Evolutionary conservation across 371 early-diverging fungal genomes (phyloP).

Genomic region (Scutellospora calospora): DNA sequence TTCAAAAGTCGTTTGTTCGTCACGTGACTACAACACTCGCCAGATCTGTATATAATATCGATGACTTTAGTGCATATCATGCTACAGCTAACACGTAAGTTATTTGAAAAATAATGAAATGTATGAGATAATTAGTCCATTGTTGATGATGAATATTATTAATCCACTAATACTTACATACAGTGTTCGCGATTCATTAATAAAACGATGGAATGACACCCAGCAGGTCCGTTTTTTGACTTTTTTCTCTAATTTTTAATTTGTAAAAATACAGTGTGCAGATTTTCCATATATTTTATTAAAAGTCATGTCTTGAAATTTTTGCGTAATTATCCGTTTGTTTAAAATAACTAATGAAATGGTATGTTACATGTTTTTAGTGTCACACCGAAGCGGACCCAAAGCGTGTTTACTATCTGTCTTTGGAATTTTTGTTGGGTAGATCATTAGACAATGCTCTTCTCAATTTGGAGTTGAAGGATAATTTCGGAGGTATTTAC

Average conservation of each 20-base stretch:
- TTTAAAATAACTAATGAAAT: too few relatives aligned
- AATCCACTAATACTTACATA: neutral
- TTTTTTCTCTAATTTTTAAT: too few relatives aligned
- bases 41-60: constrained; percentile 82
- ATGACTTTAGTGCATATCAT: constrained; percentile 86
- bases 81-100: constrained; percentile 79
- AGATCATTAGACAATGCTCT: constrained; percentile 95
- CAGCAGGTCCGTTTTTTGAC: constrained; percentile 61
- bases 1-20: constrained; percentile 80
- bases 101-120: too few relatives aligned
- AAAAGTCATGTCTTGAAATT: too few relatives aligned
- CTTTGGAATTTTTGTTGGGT: constrained; percentile 93
- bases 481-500: constrained; percentile 61
- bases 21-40: constrained; percentile 86
- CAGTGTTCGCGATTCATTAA: constrained; percentile 85
- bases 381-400: constrained; percentile 69
- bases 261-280: too few relatives aligned
- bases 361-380: constrained; percentile 40
- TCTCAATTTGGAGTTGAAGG: constrained; percentile 81
- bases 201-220: constrained; percentile 89
- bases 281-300: too few relatives aligned
- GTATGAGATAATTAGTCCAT: too few relatives aligned
- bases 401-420: constrained; percentile 94
- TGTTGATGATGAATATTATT: constrained; percentile 18
- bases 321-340: neutral